Evolutionary conservation across 2,329 filamentous ascomycete genomes (phyloP).

Genomic region (Clonostachys solani): DNA sequence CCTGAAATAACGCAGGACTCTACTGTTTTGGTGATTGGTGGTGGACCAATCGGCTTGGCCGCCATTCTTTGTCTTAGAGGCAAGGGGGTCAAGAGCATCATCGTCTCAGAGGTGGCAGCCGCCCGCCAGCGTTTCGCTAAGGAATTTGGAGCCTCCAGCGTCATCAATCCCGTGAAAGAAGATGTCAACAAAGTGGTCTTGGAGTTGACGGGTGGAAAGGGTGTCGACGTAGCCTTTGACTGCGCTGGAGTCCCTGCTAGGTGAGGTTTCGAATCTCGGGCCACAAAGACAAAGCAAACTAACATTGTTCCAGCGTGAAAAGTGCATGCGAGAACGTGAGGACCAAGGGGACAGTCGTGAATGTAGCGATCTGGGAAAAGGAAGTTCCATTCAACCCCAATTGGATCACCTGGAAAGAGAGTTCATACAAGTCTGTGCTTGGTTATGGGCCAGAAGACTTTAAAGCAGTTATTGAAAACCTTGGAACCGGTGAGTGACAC

Average conservation of each 20-base stretch:
- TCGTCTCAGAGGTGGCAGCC: constrained; percentile 51
- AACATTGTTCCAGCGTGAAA: constrained; percentile 4
- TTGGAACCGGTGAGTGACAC: constrained; percentile 7
- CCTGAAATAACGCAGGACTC: constrained; percentile 27
- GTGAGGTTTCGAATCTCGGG: not conserved
- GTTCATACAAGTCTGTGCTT: constrained; percentile 9
- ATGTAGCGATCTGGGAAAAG: constrained; percentile 18
- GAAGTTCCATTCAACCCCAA: constrained; percentile 11
- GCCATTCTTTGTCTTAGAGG: constrained; percentile 54
- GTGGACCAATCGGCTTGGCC: constrained; percentile 58
- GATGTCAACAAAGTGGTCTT: constrained; percentile 9
- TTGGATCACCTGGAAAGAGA: constrained; percentile 11
- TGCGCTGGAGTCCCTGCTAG: constrained; percentile 14
- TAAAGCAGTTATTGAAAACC: constrained; percentile 13
- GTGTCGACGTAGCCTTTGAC: constrained; percentile 13
- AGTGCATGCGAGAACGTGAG: constrained; percentile 12
- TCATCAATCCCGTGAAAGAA: constrained; percentile 7
- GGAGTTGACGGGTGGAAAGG: constrained; percentile 8
- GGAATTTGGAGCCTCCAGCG: constrained; percentile 43
- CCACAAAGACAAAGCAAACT: not conserved
- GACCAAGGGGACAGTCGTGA: constrained; percentile 13
- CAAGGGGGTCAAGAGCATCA: constrained; percentile 46
- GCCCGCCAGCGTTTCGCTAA: constrained; percentile 44
- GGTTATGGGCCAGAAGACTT: constrained; percentile 12
- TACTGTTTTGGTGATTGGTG: constrained; percentile 51